A percentile compares a stretch with the other conserved stretches of the same genome.
phyloP scores from a whole-genome alignment of 371 early-diverging fungal genomes.

The Saksenaea oblongispora region DNA sequence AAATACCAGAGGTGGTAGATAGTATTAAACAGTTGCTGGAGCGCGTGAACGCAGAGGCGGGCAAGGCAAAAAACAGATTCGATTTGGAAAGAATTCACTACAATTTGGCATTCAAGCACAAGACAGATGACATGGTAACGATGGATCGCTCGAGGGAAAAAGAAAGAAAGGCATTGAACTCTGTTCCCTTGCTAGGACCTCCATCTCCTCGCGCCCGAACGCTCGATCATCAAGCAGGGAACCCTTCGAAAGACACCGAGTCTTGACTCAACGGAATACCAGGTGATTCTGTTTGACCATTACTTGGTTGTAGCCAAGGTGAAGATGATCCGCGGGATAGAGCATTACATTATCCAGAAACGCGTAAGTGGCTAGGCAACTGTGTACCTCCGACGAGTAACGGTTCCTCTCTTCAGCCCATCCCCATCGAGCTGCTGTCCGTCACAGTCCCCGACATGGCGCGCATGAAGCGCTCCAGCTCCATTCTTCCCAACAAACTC shows the following conservation, averaged over 20 bases:
- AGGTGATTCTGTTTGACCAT: slow-evolving; percentile 50
- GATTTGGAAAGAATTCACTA: slow-evolving; percentile 41
- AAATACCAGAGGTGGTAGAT: slow-evolving; percentile 73
- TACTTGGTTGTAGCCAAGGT: slow-evolving; percentile 41
- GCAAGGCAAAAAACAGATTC: slow-evolving; percentile 39
- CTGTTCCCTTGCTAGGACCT: slow-evolving; percentile 31
- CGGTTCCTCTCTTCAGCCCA: slow-evolving; percentile 47
- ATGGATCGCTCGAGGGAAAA: not conserved
- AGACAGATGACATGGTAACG: slow-evolving; percentile 41
- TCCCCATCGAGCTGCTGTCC: slow-evolving; percentile 71
- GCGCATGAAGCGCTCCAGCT: slow-evolving; percentile 28
- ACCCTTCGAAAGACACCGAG: slow-evolving; percentile 47
- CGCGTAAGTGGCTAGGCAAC: slow-evolving; percentile 19
- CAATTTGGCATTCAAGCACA: slow-evolving; percentile 49
- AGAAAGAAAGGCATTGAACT: not conserved
- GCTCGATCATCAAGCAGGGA: slow-evolving; percentile 41
- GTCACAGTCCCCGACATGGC: slow-evolving; percentile 19
- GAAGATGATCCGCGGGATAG: slow-evolving; percentile 27
- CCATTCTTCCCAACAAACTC: slow-evolving; percentile 50
- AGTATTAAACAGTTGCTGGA: slow-evolving; percentile 74
- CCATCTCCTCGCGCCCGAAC: slow-evolving; percentile 27
- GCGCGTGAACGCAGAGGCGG: slow-evolving; percentile 45
- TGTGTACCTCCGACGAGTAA: too few species aligned
- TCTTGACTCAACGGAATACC: slow-evolving; percentile 63
- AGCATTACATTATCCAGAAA: slow-evolving; percentile 38